Percentiles rank a stretch among this genome's conserved stretches.
These are phyloP conservation scores for Chalciporus piperatus DNA, from an alignment of 768 basidiomycete genomes.

Conservation along the genomic window DNA sequence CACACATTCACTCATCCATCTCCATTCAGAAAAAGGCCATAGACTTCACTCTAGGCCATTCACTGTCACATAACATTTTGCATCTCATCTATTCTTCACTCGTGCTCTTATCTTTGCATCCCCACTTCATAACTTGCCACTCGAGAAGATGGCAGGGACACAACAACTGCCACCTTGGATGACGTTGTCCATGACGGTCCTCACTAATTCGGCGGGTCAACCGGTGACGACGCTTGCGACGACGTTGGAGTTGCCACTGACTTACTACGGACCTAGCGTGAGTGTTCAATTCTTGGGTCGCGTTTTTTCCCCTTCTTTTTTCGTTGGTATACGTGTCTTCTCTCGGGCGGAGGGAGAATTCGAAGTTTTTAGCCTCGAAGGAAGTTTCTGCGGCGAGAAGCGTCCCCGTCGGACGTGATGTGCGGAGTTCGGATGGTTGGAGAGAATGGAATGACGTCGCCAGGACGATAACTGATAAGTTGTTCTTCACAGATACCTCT, in stretches of 20 bases:
- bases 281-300: constrained; percentile 32
- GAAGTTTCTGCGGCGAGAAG: not conserved
- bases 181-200: constrained; percentile 48
- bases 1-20: constrained; percentile 25
- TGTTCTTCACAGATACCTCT: constrained; percentile 63
- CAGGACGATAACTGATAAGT: constrained; percentile 10
- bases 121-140: constrained; percentile 6
- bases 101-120: constrained; percentile 5
- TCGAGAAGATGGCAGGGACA: constrained; percentile 37
- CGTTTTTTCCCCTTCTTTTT: not conserved
- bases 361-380: not conserved
- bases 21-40: constrained; percentile 2
- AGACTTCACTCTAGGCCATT: not conserved
- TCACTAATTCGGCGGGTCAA: constrained; percentile 52
- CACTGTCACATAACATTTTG: constrained; percentile 4
- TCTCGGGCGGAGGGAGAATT: not conserved
- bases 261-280: constrained; percentile 82
- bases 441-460: constrained; percentile 11
- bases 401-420: not conserved
- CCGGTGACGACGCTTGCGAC: constrained; percentile 57
- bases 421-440: not conserved
- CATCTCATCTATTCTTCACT: constrained; percentile 3
- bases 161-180: constrained; percentile 76
- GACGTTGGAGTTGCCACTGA: constrained; percentile 64
- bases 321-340: not conserved